Conservation (phyloP, 495 filamentous ascomycete genomes). For the Podospora pseudopauciseta region DNA sequence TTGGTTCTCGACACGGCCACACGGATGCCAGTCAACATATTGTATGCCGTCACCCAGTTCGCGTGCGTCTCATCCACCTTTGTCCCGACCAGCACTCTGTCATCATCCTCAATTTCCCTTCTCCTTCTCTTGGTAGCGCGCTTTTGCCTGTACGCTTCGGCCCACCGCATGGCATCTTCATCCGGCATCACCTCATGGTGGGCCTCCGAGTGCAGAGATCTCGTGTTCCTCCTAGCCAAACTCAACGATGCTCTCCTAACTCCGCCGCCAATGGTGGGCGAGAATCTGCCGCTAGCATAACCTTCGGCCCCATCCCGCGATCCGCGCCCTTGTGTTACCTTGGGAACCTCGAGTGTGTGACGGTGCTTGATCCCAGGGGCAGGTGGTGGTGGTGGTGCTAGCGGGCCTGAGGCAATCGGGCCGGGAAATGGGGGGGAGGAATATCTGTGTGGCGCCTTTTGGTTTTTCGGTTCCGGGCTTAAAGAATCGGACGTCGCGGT, state of each 20-base stretch:
- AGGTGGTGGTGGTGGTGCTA: conserved; percentile 45
- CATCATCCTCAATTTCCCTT: conserved; percentile 89
- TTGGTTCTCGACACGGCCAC: conserved; percentile 96
- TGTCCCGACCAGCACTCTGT: conserved; percentile 90
- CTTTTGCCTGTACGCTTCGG: conserved; percentile 87
- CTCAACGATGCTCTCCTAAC: conserved; percentile 75
- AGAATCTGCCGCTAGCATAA: conserved; percentile 73
- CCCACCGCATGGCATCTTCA: conserved; percentile 84
- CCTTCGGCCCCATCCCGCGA: conserved; percentile 62
- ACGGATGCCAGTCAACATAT: conserved; percentile 98
- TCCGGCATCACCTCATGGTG: conserved; percentile 76
- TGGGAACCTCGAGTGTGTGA: conserved; percentile 86
- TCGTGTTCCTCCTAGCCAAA: conserved; percentile 73
- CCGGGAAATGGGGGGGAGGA: conserved; percentile 67
- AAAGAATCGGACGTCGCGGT: conserved; percentile 41
- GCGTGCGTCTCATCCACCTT: conserved; percentile 97
- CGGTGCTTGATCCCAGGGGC: conserved; percentile 65
- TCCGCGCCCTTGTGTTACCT: conserved; percentile 45
- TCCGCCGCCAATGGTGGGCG: conserved; percentile 60
- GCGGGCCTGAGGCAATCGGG: conserved; percentile 41
- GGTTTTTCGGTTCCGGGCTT: conserved; percentile 39
- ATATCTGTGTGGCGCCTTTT: conserved; percentile 57
- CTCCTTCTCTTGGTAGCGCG: conserved; percentile 75
- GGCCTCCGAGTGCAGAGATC: conserved; percentile 78
- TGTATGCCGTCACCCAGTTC: conserved; percentile 98